These are phyloP conservation scores for Boletus reticulatus DNA, from an alignment of 768 basidiomycete genomes.

Conservation along the genomic window DNA sequence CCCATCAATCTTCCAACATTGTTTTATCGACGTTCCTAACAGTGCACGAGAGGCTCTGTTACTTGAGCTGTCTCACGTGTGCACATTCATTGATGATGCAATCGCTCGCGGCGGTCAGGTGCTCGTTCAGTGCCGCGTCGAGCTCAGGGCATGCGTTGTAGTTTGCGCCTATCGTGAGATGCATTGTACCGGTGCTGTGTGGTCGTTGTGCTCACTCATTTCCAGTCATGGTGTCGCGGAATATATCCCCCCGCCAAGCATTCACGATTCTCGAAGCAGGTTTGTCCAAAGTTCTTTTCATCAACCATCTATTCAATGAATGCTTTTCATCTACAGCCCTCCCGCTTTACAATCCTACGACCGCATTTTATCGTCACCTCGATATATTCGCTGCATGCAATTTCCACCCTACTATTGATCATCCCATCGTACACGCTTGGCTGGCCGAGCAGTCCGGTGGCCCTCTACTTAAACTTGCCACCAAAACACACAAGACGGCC, in stretches of 20 bases:
- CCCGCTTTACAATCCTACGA: conserved; percentile 53
- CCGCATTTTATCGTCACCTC: conserved; percentile 45
- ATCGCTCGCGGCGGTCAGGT: conserved; percentile 42
- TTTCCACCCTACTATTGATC: conserved; percentile 36
- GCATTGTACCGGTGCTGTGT: not conserved
- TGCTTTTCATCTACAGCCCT: conserved; percentile 34
- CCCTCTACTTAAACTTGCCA: conserved; percentile 3
- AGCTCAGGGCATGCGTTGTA: conserved; percentile 52
- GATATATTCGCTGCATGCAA: conserved; percentile 45
- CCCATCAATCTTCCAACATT: conserved; percentile 34
- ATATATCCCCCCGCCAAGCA: conserved; percentile 40
- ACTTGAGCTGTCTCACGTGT: conserved; percentile 44
- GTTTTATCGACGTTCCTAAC: conserved; percentile 42
- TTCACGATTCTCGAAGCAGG: conserved; percentile 42
- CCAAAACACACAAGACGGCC: conserved; percentile 14
- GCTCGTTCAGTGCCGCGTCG: conserved; percentile 54
- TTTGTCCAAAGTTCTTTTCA: conserved; percentile 14
- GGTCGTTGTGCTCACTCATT: not conserved
- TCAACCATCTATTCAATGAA: not conserved
- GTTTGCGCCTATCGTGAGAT: conserved; percentile 52
- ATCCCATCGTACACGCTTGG: conserved; percentile 43
- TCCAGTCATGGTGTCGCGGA: conserved; percentile 47
- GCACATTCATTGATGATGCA: conserved; percentile 44
- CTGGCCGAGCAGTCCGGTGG: conserved; percentile 28
- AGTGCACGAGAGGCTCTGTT: conserved; percentile 41